phyloP scores from a whole-genome alignment of 768 basidiomycete genomes.

The Phanerodontia chrysosporium region DNA sequence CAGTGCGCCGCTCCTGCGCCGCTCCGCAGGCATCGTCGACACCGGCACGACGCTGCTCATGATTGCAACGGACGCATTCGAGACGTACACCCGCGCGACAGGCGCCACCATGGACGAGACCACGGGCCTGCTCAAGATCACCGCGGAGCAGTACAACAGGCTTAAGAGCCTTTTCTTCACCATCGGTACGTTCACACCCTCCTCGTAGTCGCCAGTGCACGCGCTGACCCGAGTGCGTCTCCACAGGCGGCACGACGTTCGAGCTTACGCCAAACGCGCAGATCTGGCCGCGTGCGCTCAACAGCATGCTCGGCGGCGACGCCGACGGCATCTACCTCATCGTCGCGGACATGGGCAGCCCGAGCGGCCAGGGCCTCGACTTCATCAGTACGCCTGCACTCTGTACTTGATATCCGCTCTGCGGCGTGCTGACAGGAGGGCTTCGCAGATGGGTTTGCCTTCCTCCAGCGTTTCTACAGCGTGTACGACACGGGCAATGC shows the following conservation, averaged over 20 bases:
- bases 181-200: slow-evolving; percentile 15
- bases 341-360: slow-evolving; percentile 46
- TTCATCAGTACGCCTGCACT: slow-evolving; percentile 44
- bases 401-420: slow-evolving; percentile 16
- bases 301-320: slow-evolving; percentile 54
- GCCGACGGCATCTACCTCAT: slow-evolving; percentile 50
- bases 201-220: no score
- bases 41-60: slow-evolving; percentile 52
- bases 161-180: slow-evolving; percentile 31
- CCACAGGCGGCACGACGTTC: slow-evolving; percentile 45
- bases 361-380: slow-evolving; percentile 54
- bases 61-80: slow-evolving; percentile 38
- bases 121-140: slow-evolving; percentile 29
- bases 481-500: slow-evolving; percentile 30
- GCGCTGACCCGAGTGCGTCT: no score
- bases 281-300: slow-evolving; percentile 62
- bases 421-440: background rate
- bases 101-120: slow-evolving; percentile 27
- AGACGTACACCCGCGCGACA: slow-evolving; percentile 26
- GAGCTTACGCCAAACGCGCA: slow-evolving; percentile 62
- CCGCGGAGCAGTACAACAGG: slow-evolving; percentile 22
- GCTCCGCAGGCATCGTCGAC: slow-evolving; percentile 46
- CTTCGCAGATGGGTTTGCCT: slow-evolving; percentile 51
- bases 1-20: slow-evolving; percentile 25
- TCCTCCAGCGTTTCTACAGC: slow-evolving; percentile 59